Evolutionary conservation across 2,329 filamentous ascomycete species (phyloP), one percentile per base, ranked within the genome.

Genomic region (Leptosphaerulina australis): DNA sequence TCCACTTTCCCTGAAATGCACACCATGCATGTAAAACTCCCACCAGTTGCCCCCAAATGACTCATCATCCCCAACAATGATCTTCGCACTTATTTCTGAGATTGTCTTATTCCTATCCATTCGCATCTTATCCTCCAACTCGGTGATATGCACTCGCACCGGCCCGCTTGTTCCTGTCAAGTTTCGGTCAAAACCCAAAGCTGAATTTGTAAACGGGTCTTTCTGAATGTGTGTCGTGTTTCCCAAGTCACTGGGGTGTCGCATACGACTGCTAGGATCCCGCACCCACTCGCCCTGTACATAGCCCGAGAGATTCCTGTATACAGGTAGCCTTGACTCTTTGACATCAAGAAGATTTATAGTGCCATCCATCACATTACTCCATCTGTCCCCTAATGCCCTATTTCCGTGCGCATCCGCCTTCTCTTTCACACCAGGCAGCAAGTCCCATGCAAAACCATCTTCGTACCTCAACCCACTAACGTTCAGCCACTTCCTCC

Each of bases 1-100:
- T 1, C 94, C 94, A 55, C 88, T 83, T n/a, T 83, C 81, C 28
- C 88, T 86, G 79, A 91, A 95, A 75, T 97, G 93, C 3, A 95
- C 82, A 3, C 94, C 94, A 72, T 91, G 87, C 39, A 96, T 75
- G 41, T 83, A 81, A 75, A 95, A 85, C 60, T 92, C 87, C 85
- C 88, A 92, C 59, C 84, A 88, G 66, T 87, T 87, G 4, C 88
- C 88, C 1, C 69, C 69, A 53, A 83, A 80, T 59, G 83, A 83
- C 47, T 83, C 81, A 31, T 84, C 79, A 63, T 94, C 91, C 61
- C 91, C 86, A 29, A 97, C 78, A 5, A 83, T 85, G 43, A 93
- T 75, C 5, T 85, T 83, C 1, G 85, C 89, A 47, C 82, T 83
- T 44, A 93, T 83, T 63, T 88, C 84, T 38, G 88, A 85, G 24